Base-by-base conservation (phyloP, 768 basidiomycete genomes). In the Termitomyces sp. region DNA sequence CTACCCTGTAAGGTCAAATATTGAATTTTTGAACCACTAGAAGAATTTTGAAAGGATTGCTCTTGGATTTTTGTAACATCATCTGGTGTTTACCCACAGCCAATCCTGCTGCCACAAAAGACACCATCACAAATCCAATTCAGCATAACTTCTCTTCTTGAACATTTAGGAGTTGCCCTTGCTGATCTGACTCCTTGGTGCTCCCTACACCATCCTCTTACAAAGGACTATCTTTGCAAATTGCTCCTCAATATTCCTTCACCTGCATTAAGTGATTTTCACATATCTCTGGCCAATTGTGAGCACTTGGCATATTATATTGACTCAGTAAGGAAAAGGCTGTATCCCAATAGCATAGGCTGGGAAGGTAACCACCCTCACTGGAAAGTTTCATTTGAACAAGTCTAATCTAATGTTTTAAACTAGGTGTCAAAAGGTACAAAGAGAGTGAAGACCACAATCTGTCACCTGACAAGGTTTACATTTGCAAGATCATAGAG, bases 221-320 rank as follows among this genome's bases (percentile, higher is more conserved):
- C 62, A 0, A 46, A 58, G 34, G 31, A 59, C 2, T 64, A 59
- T 31, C 60, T 71, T 6, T 4, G 17, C 3, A 10, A 48, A 9
- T 2, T 23, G 11, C 60, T 65, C 29, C 68, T 63, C 8, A 7
- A 57, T 12, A 17, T 64, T 1, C 41, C 14, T 1, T 43, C 41
- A 14, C 64, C 68, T 14, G 62, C 62, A 2, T 44, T 70, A 2
- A 62, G 54, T 23, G 57, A 70, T 40, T 59, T 69, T 27, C 70
- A 71, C 51, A 23, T 62, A 5, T 71, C 68, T 1, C 57, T 71
- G 3, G 64, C 66, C 0, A 71, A 71, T 54, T 56, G 62, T 2
- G 53, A 40, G 6, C 66, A 66, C 40, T 38, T 71, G 1, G 53
- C 44, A 9, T 37, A 57, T 4, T 71, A 65, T 34, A 68, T 70